Evolutionary conservation across 176 grass and related monocot genomes (phyloP).

Genomic region (Poa pratensis): DNA sequence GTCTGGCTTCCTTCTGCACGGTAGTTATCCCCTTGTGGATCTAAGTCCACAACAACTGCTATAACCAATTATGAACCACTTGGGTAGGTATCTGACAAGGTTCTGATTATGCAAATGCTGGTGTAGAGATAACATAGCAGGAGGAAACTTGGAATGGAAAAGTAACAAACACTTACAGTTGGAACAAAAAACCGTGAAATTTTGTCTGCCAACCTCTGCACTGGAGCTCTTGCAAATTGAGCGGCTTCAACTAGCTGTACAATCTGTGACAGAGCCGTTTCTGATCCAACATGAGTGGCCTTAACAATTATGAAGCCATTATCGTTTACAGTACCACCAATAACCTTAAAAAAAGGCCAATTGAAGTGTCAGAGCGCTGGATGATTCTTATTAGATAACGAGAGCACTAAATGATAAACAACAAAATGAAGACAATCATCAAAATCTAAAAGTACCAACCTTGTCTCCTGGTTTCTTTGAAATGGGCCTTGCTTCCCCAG

Average conservation of each 20-base stretch:
- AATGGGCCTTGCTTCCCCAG: constrained; percentile 92
- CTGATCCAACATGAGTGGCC: constrained; percentile 94
- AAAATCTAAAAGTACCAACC: constrained; percentile 49
- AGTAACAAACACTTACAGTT: constrained; percentile 60
- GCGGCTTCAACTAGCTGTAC: constrained; percentile 98
- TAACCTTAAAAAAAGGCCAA: constrained; percentile 59
- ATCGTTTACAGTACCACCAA: constrained; percentile 97
- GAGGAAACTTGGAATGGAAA: constrained; percentile 33
- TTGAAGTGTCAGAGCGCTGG: constrained; percentile 36
- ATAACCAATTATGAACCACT: constrained; percentile 21
- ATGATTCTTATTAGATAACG: background rate
- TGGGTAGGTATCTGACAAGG: constrained; percentile 13
- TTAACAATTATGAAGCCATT: constrained; percentile 94
- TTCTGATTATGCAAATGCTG: background rate
- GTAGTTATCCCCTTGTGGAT: no score
- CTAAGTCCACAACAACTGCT: no score
- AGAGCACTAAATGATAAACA: constrained; percentile 21
- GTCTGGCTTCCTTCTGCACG: no score
- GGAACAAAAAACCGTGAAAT: constrained; percentile 97
- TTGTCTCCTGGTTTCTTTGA: constrained; percentile 92
- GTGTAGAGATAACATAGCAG: background rate
- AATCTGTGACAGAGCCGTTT: constrained; percentile 95
- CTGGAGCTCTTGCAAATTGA: constrained; percentile 94
- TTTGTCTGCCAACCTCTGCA: constrained; percentile 88
- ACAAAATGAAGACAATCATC: background rate